Base-by-base conservation (phyloP, 2,329 filamentous ascomycete genomes). In the Colletotrichum siamense region DNA sequence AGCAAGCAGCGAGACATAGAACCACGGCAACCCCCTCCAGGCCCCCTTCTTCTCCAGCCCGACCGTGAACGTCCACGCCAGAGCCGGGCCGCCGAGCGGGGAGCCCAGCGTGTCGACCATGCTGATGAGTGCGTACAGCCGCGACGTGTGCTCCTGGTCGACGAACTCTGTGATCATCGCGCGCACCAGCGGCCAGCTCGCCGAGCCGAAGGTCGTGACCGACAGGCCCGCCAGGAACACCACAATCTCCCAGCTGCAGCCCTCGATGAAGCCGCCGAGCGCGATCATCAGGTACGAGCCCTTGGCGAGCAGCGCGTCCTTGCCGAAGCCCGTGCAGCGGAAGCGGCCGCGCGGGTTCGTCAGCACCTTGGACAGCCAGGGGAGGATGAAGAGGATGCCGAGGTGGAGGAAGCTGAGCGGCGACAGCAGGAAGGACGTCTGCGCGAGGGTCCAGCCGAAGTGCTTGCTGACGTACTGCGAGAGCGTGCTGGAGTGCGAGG, bases 401-500 rank as follows among this genome's bases (percentile, higher is more conserved):
- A 88, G 80, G 59, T 85, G 84, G 34, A 87, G 81, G 5, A 88
- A 64, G 24, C 86, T 86, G 5, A 86, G 75, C 0, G 86, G 84
- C 2, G 86, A 86, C 9, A 88, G 80, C 34, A 88, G 81, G 71
- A 87, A 82, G 72, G 84, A 86, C 1, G 83, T 85, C 71, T 87
- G 82, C 22, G 84, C 86, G 32, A 88, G 82, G 24, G 79, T 83
- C 86, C 86, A 88, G 65, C 82, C 82, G 62, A 88, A 88, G 73
- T 87, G 81, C 71, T 86, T 87, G 83, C 85, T 87, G 70, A 88
- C 79, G 55, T 86, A 86, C 79, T 88, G 87, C 6, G 83, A 80
- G 34, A 88, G 79, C 1, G 82, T 86, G 8, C 79, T 79, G 15
- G 82, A 81, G 77, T 85, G 83, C 8, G 85, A 84, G 0, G 81